A percentile compares a stretch with the other conserved stretches of the same genome.
These are phyloP conservation scores for Penicillium palitans DNA, from an alignment of 2,329 filamentous ascomycete species.

Conservation along the genomic window DNA sequence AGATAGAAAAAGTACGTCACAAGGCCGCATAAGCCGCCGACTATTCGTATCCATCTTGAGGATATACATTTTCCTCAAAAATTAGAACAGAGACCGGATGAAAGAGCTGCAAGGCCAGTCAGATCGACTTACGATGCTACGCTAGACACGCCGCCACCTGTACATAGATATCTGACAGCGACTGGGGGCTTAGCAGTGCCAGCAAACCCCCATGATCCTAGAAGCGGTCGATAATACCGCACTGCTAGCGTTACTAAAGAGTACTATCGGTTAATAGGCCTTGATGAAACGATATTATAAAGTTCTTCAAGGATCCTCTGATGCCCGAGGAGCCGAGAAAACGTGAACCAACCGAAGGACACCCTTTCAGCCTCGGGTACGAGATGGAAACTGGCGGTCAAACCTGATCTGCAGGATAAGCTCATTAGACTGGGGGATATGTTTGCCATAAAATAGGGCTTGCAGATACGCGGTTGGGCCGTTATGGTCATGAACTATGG, in stretches of 20 bases:
- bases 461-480: neutral
- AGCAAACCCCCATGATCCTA: neutral
- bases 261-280: neutral
- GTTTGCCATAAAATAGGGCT: neutral
- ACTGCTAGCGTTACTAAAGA: rapidly evolving
- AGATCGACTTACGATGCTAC: neutral
- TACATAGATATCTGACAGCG: neutral
- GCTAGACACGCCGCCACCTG: neutral
- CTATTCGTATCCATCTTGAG: too few relatives aligned
- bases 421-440: neutral
- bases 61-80: neutral
- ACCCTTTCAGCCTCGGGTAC: neutral
- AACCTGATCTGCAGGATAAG: neutral
- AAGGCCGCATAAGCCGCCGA: too few relatives aligned
- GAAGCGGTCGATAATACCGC: neutral
- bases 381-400: neutral
- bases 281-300: neutral
- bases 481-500: neutral
- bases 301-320: neutral
- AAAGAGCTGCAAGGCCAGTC: neutral
- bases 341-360: neutral
- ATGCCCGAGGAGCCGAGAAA: neutral
- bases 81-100: too few relatives aligned
- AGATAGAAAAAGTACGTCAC: too few relatives aligned
- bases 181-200: neutral